Percentiles rank a stretch among this genome's conserved stretches.
These are phyloP conservation scores for Crithidia fasciculata DNA, from an alignment of 208 protist species.

Conservation along the genomic window DNA sequence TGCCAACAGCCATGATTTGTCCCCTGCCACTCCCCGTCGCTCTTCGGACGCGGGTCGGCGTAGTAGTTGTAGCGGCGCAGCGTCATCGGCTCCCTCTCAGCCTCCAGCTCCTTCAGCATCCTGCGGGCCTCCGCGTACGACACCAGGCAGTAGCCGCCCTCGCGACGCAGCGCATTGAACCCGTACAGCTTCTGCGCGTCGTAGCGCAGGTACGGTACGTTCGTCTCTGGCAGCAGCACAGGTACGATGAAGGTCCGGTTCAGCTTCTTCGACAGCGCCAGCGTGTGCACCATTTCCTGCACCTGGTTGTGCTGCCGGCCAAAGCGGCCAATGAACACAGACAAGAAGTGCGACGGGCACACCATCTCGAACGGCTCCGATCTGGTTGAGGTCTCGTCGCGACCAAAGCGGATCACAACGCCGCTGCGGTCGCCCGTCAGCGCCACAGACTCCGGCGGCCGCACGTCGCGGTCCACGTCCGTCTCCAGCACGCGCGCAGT, in stretches of 20 bases:
- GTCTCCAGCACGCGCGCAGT: constrained; percentile 7
- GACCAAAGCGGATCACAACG: constrained; percentile 7
- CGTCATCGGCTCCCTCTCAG: neutral
- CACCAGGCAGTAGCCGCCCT: constrained; percentile 16
- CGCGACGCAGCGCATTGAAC: constrained; percentile 23
- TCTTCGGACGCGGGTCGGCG: neutral
- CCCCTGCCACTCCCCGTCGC: neutral
- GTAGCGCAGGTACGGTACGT: constrained; percentile 2
- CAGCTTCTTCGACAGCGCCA: constrained; percentile 3
- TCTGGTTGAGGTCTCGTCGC: neutral
- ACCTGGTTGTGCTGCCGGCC: constrained; percentile 26
- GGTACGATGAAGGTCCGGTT: constrained; percentile 21
- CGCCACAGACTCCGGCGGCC: constrained; percentile 6
- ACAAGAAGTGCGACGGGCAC: constrained; percentile 19
- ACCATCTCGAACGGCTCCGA: constrained; percentile 1
- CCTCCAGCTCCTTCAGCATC: constrained; percentile 8
- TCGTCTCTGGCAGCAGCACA: neutral
- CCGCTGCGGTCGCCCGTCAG: neutral
- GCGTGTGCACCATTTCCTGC: constrained; percentile 18
- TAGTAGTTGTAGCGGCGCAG: constrained; percentile 17
- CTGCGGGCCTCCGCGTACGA: constrained; percentile 20
- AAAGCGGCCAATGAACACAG: constrained; percentile 17
- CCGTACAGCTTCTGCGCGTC: constrained; percentile 17
- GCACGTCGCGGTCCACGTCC: constrained; percentile 17
- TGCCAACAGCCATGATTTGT: neutral